Evolutionary conservation across 441 rosid species (phyloP), one percentile per base, ranked within the genome.

Genomic region (Biscutella laevigata): DNA sequence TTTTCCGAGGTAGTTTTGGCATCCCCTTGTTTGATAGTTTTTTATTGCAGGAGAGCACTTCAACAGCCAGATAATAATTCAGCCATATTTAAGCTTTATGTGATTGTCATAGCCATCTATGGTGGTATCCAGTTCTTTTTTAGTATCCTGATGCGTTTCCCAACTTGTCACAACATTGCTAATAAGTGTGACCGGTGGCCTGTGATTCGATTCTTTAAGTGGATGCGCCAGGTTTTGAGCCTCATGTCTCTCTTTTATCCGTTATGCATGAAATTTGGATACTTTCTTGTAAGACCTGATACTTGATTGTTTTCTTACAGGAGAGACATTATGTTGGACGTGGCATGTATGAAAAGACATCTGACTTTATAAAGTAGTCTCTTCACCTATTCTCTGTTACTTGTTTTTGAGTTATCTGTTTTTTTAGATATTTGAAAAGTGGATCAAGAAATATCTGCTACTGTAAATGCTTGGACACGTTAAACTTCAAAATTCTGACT

Each of bases 151-250:
- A 94, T 84, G 99, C 85, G 83, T 15, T 68, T 94, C 72, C 99
- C 99, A 16, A 77, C 83, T 52, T 94, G 90, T 72, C 96, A 81
- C 69, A 78, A 40, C 58, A 56, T 88, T 70, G 75, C 92, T 46
- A 71, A 84, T 71, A 86, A 68, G 57, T 94, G 99, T 73, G 99
- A 94, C 58, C 80, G 55, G 37, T 94, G 84, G 83, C 72, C 94
- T 42, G 46, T 83, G 34, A 67, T 94, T 53, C 95, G 83, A 59
- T 89, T 94, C 55, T 32, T 88, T 55, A 86, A 81, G 75, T 94
- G 99, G 99, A 89, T 89, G 97, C 97, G 95, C 53, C 95, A 94
- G 99, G 99, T 92, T 68, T 58, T 57, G 17, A 6, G 47, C 61
- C 68, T 56, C 24, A 34, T 33, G 14, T 50, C 25, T 61, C 35